Evolutionary conservation across 2,329 filamentous ascomycete genomes (phyloP), one percentile per base, ranked within the genome.

Genomic region (Apiospora aurea): DNA sequence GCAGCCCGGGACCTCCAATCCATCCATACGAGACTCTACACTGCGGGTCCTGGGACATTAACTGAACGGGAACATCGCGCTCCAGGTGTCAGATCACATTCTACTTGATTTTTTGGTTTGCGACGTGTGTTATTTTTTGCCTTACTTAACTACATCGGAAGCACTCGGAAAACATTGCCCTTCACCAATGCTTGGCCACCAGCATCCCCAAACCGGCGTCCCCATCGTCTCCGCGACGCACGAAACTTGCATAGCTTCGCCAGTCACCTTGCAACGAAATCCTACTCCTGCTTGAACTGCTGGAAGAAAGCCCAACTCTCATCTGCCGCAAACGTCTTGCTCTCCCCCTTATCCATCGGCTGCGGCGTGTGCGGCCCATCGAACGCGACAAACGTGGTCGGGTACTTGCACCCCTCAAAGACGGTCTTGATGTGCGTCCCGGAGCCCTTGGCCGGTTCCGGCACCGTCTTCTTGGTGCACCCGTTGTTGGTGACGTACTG

Each of bases 271-370:
- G 49, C 14, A 51, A 26, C 10, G n/a, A 26, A 3, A n/a, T 5
- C 13, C 49, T 41, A 64, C 57, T 64, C 34, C 67, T 73, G 72
- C 46, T 72, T 69, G 61, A 76, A 76, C 68, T 74, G 74, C 46
- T 71, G 72, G 67, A 82, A 82, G 72, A 82, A 82, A 13, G 71
- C 74, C 80, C 81, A 82, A 6, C 74, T 75, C 57, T 81, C 77
- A 4, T 43, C 72, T 0, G 79, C 76, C 10, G 79, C 72, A 29
- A 75, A 78, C 16, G 72, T 72, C 38, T 66, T 68, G 14, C 29
- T 43, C 2, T 53, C 46, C 24, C 71, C 75, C 61, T 57, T 74
- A 71, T 77, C 75, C 8, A 74, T 74, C 66, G 78, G 77, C 24
- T 72, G 70, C 5, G 78, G 72, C 11, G 74, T 78, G 13, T 68